Evolutionary conservation across 768 basidiomycete genomes (phyloP), one percentile per base, ranked within the genome.

Genomic region (Mycena haematopus): DNA sequence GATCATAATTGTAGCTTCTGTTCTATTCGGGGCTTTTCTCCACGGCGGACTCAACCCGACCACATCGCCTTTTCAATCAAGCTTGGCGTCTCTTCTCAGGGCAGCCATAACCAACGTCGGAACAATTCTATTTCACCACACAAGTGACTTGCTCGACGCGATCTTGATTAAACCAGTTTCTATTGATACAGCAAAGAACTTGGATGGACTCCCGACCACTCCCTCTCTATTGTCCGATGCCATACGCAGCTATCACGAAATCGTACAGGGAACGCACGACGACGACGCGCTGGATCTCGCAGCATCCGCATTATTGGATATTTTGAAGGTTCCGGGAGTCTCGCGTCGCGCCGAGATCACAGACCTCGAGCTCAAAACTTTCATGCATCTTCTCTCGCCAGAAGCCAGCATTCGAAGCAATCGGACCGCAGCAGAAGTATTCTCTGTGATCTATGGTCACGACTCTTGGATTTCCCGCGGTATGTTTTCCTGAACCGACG

Each of bases 271-370:
- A 9, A 69, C 68, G 2, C 59, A 59, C 36, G 65, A 69, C 15
- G 68, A 69, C 44, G 45, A 64, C 13, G n/a, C 51, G 7, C 52
- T 69, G 22, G 63, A 69, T 25, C 38, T 45, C 4, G 62, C 68
- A 2, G 52, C 65, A 0, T 63, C 59, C 3, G 62, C 68, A 1
- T 36, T 69, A 11, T 36, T 60, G 2, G 33, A 58, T 27, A 57
- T 60, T 11, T n/a, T 62, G n/a, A 56, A 31, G 22, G 47, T 8
- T 1, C 45, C 60, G 29, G 46, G 25, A 14, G 33, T 13, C 0
- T 31, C 27, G 38, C 19, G 38, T 13, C 53, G 27, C 22, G 36
- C 38, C 3, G 19, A 36, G 7, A 24, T 62, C 6, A 46, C 46
- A 1, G 9, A 51, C 7, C n/a, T 22, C 35, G 60, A 62, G 21